Evolutionary conservation across 805 yeast genomes (phyloP).

Genomic region (Candida ulmi): DNA sequence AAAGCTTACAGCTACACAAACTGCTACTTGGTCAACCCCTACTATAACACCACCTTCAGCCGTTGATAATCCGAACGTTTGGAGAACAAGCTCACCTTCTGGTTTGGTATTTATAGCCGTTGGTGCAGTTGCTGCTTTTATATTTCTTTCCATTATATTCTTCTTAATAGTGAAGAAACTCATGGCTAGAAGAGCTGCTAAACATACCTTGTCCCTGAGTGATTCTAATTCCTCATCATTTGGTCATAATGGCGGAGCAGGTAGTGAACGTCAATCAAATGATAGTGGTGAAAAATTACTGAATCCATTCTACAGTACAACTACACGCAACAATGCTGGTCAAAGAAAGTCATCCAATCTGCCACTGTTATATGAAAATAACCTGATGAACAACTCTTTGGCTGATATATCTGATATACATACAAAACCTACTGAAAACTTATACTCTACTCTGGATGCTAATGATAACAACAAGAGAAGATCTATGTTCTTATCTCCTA

Average conservation of each 20-base stretch:
- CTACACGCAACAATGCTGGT: conserved; percentile 2
- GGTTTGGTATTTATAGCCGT: conserved; percentile 85
- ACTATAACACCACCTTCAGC: conserved; percentile 48
- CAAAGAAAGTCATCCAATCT: conserved; percentile 7
- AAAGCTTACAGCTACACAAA: conserved; percentile 4
- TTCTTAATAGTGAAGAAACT: conserved; percentile 48
- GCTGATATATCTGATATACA: conserved; percentile 10
- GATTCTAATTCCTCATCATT: conserved; percentile 14
- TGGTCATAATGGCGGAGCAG: not conserved
- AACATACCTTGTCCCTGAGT: conserved; percentile 29
- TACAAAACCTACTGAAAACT: conserved; percentile 6
- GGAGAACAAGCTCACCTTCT: conserved; percentile 44
- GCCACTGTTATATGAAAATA: conserved; percentile 15
- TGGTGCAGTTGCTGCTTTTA: conserved; percentile 61
- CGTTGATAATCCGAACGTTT: conserved; percentile 58
- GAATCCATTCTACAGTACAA: conserved; percentile 7
- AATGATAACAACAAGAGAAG: conserved; percentile 23
- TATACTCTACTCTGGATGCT: conserved; percentile 18
- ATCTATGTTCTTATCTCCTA: conserved; percentile 70
- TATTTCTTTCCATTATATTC: conserved; percentile 42
- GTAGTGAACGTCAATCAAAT: conserved; percentile 1
- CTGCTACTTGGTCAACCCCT: conserved; percentile 24
- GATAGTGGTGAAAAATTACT: conserved; percentile 15
- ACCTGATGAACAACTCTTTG: conserved; percentile 6
- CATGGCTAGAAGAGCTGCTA: conserved; percentile 47